Percentiles rank a stretch among this genome's conserved stretches.
Conservation (phyloP, 2,329 filamentous ascomycete species). For the Botrytis cinerea region DNA sequence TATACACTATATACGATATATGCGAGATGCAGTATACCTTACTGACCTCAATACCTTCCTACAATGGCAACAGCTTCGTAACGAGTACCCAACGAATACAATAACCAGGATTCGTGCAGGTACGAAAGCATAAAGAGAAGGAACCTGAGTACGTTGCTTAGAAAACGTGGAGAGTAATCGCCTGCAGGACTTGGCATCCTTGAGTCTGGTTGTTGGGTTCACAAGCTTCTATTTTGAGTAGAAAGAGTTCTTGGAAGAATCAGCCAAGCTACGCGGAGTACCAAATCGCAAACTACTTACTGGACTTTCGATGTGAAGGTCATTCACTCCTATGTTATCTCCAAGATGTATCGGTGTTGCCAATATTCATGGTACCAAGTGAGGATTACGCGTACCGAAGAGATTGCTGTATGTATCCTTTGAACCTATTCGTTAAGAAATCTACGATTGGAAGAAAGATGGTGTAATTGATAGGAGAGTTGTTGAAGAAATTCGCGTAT, state of each 20-base stretch:
- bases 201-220: background rate
- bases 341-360: background rate
- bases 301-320: background rate
- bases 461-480: background rate
- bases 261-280: background rate
- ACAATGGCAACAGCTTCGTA: background rate
- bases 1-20: background rate
- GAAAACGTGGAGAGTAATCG: constrained; percentile 6
- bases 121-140: background rate
- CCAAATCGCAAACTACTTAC: background rate
- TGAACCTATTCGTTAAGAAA: background rate
- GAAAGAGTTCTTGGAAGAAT: background rate
- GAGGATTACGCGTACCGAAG: background rate
- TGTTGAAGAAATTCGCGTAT: constrained; percentile 15
- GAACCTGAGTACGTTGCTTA: background rate
- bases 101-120: background rate
- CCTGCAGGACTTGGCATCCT: constrained; percentile 9
- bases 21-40: constrained; percentile 1
- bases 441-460: background rate
- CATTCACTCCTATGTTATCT: background rate
- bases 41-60: background rate
- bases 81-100: background rate
- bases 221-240: too few relatives aligned
- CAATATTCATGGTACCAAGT: background rate
- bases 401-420: background rate